Evolutionary conservation across 768 basidiomycete species (phyloP).

Genomic region (Lentinula aciculospora): DNA sequence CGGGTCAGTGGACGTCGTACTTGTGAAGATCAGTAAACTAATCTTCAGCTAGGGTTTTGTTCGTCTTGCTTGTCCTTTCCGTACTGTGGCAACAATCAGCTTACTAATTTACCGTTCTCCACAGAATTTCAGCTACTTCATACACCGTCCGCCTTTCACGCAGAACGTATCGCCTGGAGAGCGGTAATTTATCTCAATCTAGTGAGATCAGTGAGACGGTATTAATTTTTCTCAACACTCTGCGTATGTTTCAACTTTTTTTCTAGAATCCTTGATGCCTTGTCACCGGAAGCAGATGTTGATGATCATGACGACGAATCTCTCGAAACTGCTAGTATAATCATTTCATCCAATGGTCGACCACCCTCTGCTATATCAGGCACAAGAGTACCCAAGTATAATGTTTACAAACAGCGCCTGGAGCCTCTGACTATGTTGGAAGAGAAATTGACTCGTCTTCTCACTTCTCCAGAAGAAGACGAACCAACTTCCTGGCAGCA

Average conservation of each 20-base stretch:
- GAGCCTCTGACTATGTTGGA: constrained; percentile 70
- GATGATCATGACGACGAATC: constrained; percentile 59
- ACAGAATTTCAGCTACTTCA: constrained; percentile 83
- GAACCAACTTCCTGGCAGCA: constrained; percentile 50
- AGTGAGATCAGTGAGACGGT: constrained; percentile 76
- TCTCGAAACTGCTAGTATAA: constrained; percentile 43
- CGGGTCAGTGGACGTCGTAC: not conserved
- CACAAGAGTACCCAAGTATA: constrained; percentile 52
- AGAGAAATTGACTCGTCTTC: constrained; percentile 57
- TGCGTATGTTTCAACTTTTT: not conserved
- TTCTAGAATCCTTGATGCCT: constrained; percentile 65
- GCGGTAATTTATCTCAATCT: constrained; percentile 86
- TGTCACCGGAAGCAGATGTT: constrained; percentile 58
- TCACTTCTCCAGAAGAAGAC: constrained; percentile 69
- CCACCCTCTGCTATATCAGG: constrained; percentile 46
- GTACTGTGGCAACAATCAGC: not conserved
- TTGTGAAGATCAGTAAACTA: not conserved
- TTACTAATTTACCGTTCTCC: not conserved
- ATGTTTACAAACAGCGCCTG: constrained; percentile 53
- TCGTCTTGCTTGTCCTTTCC: not conserved
- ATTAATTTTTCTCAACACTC: constrained; percentile 13
- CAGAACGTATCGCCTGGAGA: constrained; percentile 81
- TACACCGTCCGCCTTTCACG: constrained; percentile 68
- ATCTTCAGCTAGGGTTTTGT: not conserved
- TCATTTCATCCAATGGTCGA: constrained; percentile 45